These are phyloP conservation scores for Collybia mongolica DNA, from an alignment of 768 basidiomycete species.

Conservation along the genomic window DNA sequence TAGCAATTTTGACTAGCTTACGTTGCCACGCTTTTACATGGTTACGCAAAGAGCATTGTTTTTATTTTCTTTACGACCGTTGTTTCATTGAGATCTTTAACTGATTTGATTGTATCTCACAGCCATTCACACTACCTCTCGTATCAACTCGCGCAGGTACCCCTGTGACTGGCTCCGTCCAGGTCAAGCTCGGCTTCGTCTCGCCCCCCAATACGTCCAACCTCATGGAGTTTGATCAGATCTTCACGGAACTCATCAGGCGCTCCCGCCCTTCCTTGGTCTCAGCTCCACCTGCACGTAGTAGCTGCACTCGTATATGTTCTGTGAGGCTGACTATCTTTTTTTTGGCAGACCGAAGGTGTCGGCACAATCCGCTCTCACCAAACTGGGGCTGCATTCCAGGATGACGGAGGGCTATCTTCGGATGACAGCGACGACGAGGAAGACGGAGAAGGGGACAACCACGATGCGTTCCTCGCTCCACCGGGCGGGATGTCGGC, in stretches of 20 bases:
- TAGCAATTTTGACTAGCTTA: too few species aligned
- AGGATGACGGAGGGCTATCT: conserved; percentile 79
- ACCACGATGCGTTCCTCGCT: conserved; percentile 16
- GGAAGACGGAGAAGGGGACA: conserved; percentile 27
- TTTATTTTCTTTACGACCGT: too few species aligned
- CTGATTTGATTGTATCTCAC: conserved; percentile 8
- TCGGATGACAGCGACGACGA: conserved; percentile 36
- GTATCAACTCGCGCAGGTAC: conserved; percentile 42
- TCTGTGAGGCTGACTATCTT: background rate
- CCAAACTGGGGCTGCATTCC: conserved; percentile 49
- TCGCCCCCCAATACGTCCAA: conserved; percentile 39
- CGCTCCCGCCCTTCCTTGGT: conserved; percentile 65
- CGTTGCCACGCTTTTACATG: too few species aligned
- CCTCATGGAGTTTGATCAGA: conserved; percentile 51
- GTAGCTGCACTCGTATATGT: too few species aligned
- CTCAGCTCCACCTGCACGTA: conserved; percentile 73
- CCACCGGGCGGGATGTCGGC: too few species aligned
- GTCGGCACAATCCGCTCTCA: conserved; percentile 79
- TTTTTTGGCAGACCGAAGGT: conserved; percentile 67
- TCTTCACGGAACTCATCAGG: conserved; percentile 63
- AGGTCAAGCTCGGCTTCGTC: conserved; percentile 50
- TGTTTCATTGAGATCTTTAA: too few species aligned
- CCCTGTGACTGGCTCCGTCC: conserved; percentile 35
- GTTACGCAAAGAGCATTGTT: too few species aligned
- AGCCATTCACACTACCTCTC: conserved; percentile 25